Conservation (phyloP, 1,284 basidiomycete species). For the Porogramme epimiltina region DNA sequence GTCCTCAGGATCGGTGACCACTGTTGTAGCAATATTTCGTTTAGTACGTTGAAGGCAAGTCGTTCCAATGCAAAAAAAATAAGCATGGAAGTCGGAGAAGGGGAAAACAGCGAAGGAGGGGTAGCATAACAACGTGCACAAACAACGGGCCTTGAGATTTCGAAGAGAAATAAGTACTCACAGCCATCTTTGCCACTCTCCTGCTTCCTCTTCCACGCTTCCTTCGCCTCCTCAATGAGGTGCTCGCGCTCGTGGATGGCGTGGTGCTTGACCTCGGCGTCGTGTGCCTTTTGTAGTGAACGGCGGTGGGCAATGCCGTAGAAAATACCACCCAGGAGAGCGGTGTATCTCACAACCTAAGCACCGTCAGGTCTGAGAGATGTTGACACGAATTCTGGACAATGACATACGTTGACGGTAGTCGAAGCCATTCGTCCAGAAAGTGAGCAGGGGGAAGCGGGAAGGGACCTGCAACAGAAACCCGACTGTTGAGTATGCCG, state of each 20-base stretch:
- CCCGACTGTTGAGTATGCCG: too few species aligned
- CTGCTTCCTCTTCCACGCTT: slow-evolving; percentile 86
- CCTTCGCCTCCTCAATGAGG: slow-evolving; percentile 86
- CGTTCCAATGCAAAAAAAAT: background rate
- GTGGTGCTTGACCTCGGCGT: slow-evolving; percentile 70
- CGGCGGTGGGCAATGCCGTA: slow-evolving; percentile 94
- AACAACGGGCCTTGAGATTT: background rate
- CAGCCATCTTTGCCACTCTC: slow-evolving; percentile 50
- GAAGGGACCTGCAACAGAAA: slow-evolving; percentile 8
- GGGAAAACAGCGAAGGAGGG: background rate
- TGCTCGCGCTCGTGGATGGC: slow-evolving; percentile 75
- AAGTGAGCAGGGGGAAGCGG: slow-evolving; percentile 10
- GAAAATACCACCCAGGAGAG: slow-evolving; percentile 84
- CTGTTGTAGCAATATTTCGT: slow-evolving; percentile 39
- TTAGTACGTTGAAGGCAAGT: background rate
- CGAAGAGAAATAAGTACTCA: slow-evolving; percentile 42
- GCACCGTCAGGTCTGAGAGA: background rate
- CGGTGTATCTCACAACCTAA: slow-evolving; percentile 95
- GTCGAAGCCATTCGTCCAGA: slow-evolving; percentile 35
- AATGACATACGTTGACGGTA: slow-evolving; percentile 34
- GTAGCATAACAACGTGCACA: background rate
- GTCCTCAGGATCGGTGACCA: slow-evolving; percentile 92
- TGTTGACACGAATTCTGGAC: background rate
- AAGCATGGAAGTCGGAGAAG: background rate
- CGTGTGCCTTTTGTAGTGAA: slow-evolving; percentile 84